A percentile compares a stretch with the other conserved stretches of the same genome.
These are phyloP conservation scores for Podila epigama DNA, from an alignment of 192 early-diverging fungal species.

Conservation along the genomic window DNA sequence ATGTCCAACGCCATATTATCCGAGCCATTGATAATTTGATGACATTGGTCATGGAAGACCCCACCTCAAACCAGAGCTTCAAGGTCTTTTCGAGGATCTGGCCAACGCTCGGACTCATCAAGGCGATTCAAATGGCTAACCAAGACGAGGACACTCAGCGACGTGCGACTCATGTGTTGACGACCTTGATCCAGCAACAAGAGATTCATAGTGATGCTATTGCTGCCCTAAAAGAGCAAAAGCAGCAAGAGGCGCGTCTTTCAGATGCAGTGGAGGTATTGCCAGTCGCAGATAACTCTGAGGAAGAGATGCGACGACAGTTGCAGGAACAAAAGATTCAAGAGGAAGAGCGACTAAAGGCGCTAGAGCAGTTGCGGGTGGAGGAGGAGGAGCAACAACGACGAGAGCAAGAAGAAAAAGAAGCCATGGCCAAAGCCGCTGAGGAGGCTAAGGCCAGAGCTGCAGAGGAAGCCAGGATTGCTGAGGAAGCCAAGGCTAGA, in stretches of 20 bases:
- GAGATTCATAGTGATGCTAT: conserved; percentile 26
- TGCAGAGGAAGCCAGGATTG: not conserved
- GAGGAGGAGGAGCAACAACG: not conserved
- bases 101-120: conserved; percentile 48
- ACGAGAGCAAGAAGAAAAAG: not conserved
- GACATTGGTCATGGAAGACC: conserved; percentile 39
- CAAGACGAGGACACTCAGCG: conserved; percentile 51
- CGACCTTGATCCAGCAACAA: conserved; percentile 32
- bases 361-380: not conserved
- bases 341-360: not conserved
- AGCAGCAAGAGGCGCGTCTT: not conserved
- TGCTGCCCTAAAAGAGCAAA: not conserved
- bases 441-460: not conserved
- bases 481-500: not conserved
- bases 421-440: not conserved
- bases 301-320: not conserved
- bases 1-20: conserved; percentile 61
- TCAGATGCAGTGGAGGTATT: not conserved
- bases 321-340: not conserved
- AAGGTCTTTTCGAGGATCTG: conserved; percentile 34
- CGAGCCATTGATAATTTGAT: conserved; percentile 64
- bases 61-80: conserved; percentile 18
- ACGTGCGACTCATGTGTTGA: conserved; percentile 48
- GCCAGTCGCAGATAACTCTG: too few relatives aligned
- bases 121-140: conserved; percentile 44